Evolutionary conservation across 176 grass and related monocot genomes (phyloP).

Genomic region (Zoysia pacifica): DNA sequence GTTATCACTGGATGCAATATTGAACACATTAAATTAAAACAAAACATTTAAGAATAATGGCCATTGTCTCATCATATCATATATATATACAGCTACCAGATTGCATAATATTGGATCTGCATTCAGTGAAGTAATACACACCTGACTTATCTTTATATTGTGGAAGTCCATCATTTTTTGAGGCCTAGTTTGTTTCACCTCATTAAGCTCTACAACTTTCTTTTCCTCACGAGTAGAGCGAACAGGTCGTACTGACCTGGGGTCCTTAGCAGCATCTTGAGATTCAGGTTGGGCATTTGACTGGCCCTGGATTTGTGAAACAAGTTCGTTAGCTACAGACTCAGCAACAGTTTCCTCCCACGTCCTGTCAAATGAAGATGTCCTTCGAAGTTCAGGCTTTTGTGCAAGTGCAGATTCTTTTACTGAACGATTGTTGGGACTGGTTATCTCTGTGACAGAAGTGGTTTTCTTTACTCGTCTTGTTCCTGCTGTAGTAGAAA

Average conservation of each 20-base stretch:
- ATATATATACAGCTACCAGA: constrained; percentile 5
- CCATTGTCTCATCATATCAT: constrained; percentile 28
- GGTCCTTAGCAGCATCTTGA: constrained; percentile 56
- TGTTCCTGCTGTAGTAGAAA: constrained; percentile 83
- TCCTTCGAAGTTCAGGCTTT: constrained; percentile 75
- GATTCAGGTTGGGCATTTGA: constrained; percentile 55
- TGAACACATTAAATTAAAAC: constrained; percentile 28
- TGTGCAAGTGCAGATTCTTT: constrained; percentile 50
- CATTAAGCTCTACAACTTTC: constrained; percentile 66
- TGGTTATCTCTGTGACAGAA: constrained; percentile 56
- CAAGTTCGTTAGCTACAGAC: constrained; percentile 86
- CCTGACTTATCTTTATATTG: constrained; percentile 97
- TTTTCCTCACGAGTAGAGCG: constrained; percentile 70
- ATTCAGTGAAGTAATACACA: constrained; percentile 46
- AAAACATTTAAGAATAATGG: constrained; percentile 29
- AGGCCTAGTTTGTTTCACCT: constrained; percentile 72
- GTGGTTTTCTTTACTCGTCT: constrained; percentile 71
- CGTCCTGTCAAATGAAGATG: constrained; percentile 84
- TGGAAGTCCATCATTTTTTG: constrained; percentile 88
- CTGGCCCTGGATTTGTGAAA: constrained; percentile 69
- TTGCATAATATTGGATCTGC: constrained; percentile 27
- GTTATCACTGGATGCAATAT: constrained; percentile 15
- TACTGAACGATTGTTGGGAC: constrained; percentile 47
- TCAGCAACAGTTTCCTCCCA: constrained; percentile 99
- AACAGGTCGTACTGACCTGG: constrained; percentile 52